phyloP scores from a whole-genome alignment of 805 yeast species.

The Barnettozyma botsteinii region DNA sequence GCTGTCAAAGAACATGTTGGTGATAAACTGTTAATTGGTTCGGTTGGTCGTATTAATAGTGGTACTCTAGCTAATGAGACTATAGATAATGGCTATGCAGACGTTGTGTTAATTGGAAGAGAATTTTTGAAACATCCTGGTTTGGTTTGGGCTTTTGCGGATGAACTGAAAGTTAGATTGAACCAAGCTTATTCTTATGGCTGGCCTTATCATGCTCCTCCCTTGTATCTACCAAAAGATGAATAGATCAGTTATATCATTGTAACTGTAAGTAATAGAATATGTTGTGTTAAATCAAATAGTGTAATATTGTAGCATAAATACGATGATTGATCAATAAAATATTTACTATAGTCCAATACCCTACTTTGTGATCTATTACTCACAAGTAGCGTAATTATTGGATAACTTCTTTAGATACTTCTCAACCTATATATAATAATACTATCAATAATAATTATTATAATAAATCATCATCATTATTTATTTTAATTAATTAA shows the following conservation, averaged over 20 bases:
- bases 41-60: conserved; percentile 40
- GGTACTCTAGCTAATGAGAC: conserved; percentile 34
- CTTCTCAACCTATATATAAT: too few species aligned
- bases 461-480: too few species aligned
- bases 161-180: conserved; percentile 37
- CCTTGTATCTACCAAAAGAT: conserved; percentile 5
- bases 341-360: too few species aligned
- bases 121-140: conserved; percentile 44
- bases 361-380: too few species aligned
- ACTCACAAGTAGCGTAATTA: too few species aligned
- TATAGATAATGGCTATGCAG: conserved; percentile 39
- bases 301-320: too few species aligned
- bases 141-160: conserved; percentile 46
- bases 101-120: conserved; percentile 42
- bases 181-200: conserved; percentile 32
- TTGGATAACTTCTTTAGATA: too few species aligned
- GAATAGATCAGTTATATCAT: too few species aligned
- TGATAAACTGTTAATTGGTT: conserved; percentile 35
- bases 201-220: conserved; percentile 27
- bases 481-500: too few species aligned
- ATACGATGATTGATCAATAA: too few species aligned
- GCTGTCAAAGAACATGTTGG: conserved; percentile 41
- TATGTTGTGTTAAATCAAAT: neutral
- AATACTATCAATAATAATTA: too few species aligned
- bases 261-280: too few species aligned